phyloP scores from a whole-genome alignment of 2,329 filamentous ascomycete genomes.

The Ophioceras dolichostomum region DNA sequence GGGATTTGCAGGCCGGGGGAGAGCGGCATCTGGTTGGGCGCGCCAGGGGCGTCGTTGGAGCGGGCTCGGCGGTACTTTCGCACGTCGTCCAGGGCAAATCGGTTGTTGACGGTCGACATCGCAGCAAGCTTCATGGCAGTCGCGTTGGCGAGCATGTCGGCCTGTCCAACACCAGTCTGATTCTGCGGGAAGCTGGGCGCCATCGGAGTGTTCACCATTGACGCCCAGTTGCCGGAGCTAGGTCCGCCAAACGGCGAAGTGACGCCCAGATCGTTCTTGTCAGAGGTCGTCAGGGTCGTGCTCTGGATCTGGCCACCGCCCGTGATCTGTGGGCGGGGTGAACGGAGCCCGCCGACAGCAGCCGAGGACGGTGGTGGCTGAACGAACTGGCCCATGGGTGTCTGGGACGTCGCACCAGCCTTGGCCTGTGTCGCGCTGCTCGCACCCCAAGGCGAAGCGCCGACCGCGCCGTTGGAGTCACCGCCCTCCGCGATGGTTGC shows the following conservation, averaged over 20 bases:
- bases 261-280: constrained; percentile 66
- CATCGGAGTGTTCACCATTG: constrained; percentile 97
- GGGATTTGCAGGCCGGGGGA: constrained; percentile 57
- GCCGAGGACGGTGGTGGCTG: constrained; percentile 66
- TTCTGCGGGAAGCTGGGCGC: constrained; percentile 67
- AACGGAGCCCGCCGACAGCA: constrained; percentile 47
- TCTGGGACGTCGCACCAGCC: constrained; percentile 65
- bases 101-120: constrained; percentile 94
- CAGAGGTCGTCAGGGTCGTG: constrained; percentile 65
- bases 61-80: constrained; percentile 88
- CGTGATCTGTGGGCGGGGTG: constrained; percentile 60
- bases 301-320: constrained; percentile 65
- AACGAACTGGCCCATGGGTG: constrained; percentile 89
- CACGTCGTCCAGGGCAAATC: constrained; percentile 91
- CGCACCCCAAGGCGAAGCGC: constrained; percentile 71
- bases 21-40: constrained; percentile 44
- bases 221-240: constrained; percentile 84
- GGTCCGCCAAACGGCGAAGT: constrained; percentile 67
- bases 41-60: constrained; percentile 67
- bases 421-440: constrained; percentile 53
- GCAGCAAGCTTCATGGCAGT: constrained; percentile 98
- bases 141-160: constrained; percentile 96
- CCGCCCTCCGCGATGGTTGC: constrained; percentile 48
- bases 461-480: constrained; percentile 50
- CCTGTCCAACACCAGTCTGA: constrained; percentile 53